Evolutionary conservation across 495 filamentous ascomycete genomes (phyloP), one percentile per base, ranked within the genome.

Genomic region (Aspergillus conjunctus): DNA sequence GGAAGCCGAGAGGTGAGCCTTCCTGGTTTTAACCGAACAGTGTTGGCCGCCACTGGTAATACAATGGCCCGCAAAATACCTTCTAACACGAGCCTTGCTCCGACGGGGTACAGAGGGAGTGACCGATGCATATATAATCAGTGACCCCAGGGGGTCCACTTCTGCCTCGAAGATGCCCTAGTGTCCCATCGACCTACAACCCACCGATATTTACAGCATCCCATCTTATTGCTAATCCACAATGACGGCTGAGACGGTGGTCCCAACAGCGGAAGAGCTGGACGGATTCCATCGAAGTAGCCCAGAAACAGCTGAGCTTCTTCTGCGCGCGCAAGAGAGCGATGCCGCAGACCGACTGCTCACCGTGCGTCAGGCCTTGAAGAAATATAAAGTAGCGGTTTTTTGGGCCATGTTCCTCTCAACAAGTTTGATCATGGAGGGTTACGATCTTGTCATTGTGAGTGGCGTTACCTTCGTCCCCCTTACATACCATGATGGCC

Each of bases 351-450:
- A 56, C 32, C 54, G 54, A 17, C 44, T 48, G 54, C n/a, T 56
- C 17, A 56, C 54, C 3, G 12, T 56, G 33, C 41, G 54, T 12
- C 54, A 56, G 12, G 54, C 54, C 2, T 26, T 56, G 9, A 18
- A 11, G 7, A 53, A 53, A 18, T 58, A 58, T 20, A 50, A 50
- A 12, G 77, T 78, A 50, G 79, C 78, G 5, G 70, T 78, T 17
- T 72, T 66, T n/a, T 81, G 76, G 76, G 70, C 72, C 15, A 59
- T 79, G 54, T 63, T 79, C 8, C 55, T 80, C 30, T 78, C 75
- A 0, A 70, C 74, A 4, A 66, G 63, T 51, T 67, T 81, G 31
- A 69, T 77, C 61, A 81, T 81, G 78, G 73, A 78, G 58, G 78
- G 77, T 11, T 81, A 76, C 58, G 76, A 79, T 54, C 44, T 75